Percentiles rank a stretch among this genome's conserved stretches.
Evolutionary conservation across 164 flowering plant genomes (phyloP).

Genomic region (Nelumbo lutea): DNA sequence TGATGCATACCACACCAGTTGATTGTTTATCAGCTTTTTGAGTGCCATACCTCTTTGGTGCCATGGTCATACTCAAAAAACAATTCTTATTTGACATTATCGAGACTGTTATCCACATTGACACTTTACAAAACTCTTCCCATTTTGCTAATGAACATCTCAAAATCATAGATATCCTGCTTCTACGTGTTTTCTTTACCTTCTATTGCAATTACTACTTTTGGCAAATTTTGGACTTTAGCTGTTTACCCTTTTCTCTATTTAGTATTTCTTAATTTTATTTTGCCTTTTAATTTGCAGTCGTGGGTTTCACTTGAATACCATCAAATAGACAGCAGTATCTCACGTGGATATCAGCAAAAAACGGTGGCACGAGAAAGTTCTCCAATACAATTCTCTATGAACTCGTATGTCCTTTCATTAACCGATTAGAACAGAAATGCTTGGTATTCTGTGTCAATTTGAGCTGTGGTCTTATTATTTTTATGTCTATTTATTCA

Average conservation of each 20-base stretch:
- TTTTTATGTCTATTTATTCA: neutral
- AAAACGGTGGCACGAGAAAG: constrained; percentile 46
- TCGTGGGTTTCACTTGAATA: constrained; percentile 64
- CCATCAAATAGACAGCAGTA: constrained; percentile 43
- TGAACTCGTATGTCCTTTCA: constrained; percentile 55
- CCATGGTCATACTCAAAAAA: too few species aligned
- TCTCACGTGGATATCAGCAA: constrained; percentile 36
- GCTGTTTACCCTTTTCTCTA: neutral
- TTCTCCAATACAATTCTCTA: constrained; percentile 44
- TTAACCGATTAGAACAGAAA: neutral
- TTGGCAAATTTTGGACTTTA: neutral
- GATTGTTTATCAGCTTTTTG: too few species aligned
- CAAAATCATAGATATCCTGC: too few species aligned
- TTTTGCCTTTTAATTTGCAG: constrained; percentile 23
- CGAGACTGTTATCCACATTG: too few species aligned
- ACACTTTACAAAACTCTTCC: too few species aligned
- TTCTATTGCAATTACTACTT: neutral
- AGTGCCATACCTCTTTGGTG: too few species aligned
- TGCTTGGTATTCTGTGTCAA: neutral
- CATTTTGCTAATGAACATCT: too few species aligned
- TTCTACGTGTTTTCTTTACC: too few species aligned
- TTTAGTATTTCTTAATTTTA: neutral
- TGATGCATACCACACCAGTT: too few species aligned
- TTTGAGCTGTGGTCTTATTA: neutral
- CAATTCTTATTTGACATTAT: too few species aligned